Evolutionary conservation across 2,329 filamentous ascomycete species (phyloP), one percentile per base, ranked within the genome.

Genomic region (Periconia digitata): DNA sequence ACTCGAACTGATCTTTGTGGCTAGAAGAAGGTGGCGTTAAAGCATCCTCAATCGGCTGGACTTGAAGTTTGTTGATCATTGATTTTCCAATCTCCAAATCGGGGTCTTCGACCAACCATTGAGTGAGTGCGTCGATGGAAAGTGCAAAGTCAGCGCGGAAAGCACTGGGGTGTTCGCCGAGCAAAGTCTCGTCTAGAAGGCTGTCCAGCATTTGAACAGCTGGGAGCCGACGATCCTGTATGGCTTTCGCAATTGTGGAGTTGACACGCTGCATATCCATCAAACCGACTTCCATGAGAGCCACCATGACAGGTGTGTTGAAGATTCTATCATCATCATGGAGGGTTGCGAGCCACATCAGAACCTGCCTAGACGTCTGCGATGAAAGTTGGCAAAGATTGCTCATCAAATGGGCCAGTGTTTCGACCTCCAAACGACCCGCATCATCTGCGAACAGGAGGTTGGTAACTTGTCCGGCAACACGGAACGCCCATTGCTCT

Each of bases 121-220:
- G 76, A 74, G 88, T 92, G 35, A 94, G 85, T 40, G 85, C 87
- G 56, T 92, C 86, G 46, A 96, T 79, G 48, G 90, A 95, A 53
- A 84, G 82, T 6, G 90, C 85, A 63, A 96, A 95, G 72, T 97
- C 91, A 1, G 91, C 85, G 59, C 90, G 88, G 40, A 96, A 76
- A 1, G 87, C 88, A 34, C 87, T 82, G 0, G 90, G 89, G 38
- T 85, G 84, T 40, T 91, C 89, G 57, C 84, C 89, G 42, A 95
- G 81, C 8, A 96, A 75, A 0, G 92, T 83, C 37, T 90, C 82
- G 56, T 94, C 87, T 54, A 96, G 78, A 37, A 96, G 77, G 37
- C 85, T 85, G 43, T 86, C 84, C n/a, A 97, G 79, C 66, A 95
- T 88, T 47, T 90, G 84, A 3, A 96, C 74, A 1, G 88, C 89